Conservation (phyloP, 2,329 filamentous ascomycete genomes). For the Ceratocystis alfenasii region DNA sequence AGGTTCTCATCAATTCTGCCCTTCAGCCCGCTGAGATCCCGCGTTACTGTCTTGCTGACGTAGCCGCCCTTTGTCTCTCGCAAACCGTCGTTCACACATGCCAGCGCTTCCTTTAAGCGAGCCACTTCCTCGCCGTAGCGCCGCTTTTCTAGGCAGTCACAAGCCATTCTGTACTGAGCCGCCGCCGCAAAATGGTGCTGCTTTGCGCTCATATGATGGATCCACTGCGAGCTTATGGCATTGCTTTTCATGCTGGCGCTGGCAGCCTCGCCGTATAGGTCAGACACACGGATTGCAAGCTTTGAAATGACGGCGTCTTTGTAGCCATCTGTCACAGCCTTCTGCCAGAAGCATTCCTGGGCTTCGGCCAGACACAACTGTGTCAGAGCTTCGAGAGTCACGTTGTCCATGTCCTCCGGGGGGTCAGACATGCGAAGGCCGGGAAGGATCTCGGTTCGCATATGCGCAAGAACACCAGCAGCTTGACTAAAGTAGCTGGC, state of each 20-base stretch:
- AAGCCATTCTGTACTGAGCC: constrained; percentile 81
- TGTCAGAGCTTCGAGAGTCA: constrained; percentile 71
- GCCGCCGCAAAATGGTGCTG: constrained; percentile 95
- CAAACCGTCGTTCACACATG: constrained; percentile 73
- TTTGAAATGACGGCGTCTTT: constrained; percentile 89
- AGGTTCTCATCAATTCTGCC: constrained; percentile 72
- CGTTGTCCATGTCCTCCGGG: constrained; percentile 88
- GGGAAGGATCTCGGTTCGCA: constrained; percentile 64
- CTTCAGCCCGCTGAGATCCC: constrained; percentile 74
- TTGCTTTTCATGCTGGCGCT: constrained; percentile 83
- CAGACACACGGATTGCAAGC: constrained; percentile 76
- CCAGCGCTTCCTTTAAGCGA: constrained; percentile 66
- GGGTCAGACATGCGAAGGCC: constrained; percentile 70
- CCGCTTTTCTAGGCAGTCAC: constrained; percentile 82
- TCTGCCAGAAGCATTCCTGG: constrained; percentile 97
- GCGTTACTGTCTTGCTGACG: constrained; percentile 67
- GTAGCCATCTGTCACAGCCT: constrained; percentile 84
- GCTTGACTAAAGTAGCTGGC: constrained; percentile 83
- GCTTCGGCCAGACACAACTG: constrained; percentile 81
- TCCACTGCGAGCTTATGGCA: constrained; percentile 85
- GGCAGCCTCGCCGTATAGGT: constrained; percentile 73
- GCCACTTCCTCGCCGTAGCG: constrained; percentile 95
- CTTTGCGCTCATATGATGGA: constrained; percentile 94
- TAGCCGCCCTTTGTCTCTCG: constrained; percentile 64
- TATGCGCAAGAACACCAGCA: constrained; percentile 69